Evolutionary conservation across 257 asterid species (phyloP).

Genomic region (Cinchona pubescens): DNA sequence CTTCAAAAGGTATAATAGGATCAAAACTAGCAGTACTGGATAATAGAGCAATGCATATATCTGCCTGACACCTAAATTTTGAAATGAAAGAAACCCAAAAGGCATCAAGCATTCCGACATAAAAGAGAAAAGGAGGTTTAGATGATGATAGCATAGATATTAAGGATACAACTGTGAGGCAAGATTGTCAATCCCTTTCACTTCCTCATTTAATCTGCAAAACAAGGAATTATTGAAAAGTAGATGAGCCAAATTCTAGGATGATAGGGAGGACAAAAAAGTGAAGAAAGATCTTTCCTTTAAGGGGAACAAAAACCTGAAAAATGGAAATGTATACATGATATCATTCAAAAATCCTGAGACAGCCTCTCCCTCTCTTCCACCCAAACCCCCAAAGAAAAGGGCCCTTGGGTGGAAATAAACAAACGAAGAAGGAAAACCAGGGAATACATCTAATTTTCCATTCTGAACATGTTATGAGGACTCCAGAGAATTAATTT

Average conservation of each 20-base stretch:
- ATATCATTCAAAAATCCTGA: background rate
- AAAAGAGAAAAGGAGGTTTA: background rate
- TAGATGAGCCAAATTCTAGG: background rate
- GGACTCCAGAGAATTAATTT: background rate
- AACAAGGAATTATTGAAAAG: slow-evolving; percentile 2
- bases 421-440: background rate
- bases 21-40: background rate
- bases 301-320: background rate
- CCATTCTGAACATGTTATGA: background rate
- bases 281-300: background rate
- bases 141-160: background rate
- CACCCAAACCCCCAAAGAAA: background rate
- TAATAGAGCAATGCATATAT: background rate
- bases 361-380: background rate
- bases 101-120: background rate
- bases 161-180: slow-evolving; percentile 83
- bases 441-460: background rate
- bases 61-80: background rate
- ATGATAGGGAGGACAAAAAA: background rate
- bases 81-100: background rate
- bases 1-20: background rate
- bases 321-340: background rate
- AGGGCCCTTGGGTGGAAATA: background rate
- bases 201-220: slow-evolving; percentile 90
- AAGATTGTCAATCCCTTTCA: slow-evolving; percentile 78